Base-by-base conservation (phyloP, 1,284 basidiomycete genomes). In the Earliella scabrosa region DNA sequence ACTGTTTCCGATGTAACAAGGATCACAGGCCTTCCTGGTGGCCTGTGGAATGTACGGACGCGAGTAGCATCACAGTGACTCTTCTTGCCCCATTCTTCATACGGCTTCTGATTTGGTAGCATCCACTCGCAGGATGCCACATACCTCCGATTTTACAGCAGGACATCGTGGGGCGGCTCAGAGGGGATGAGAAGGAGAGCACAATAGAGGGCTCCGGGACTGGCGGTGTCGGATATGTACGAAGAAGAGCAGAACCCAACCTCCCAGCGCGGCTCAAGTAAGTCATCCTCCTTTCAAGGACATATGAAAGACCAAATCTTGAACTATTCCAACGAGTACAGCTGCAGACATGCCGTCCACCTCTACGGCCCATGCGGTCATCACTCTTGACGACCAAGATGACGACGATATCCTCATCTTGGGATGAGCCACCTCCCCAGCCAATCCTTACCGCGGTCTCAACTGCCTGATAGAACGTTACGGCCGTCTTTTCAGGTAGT, bases 41-140 rank as follows among this genome's bases (percentile, higher is more conserved):
- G 44, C 56, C 14, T 66, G 65, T 46, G 57, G 49, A 21, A 63
- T 38, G 18, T 66, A 63, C 41, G 54, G 57, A 21, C 63, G 65
- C 13, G 50, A 51, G 21, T 66, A 63, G 65, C 65, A 66, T 23
- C 63, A 66, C 21, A 50, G 65, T 66, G 14, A 41, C 61, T 50
- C 20, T 21, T 32, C 16, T 16, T 23, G 18, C n/a, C n/a, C n/a
- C n/a, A 24, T 18, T 23, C 13, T 41, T 32, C 23, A 32, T 20
- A n/a, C 21, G 6, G n/a, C 27, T 2, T 26, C 21, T 23, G 24
- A 7, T 9, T n/a, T 29, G 9, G 4, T 11, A 13, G 13, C 16
- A 11, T 36, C 47, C n/a, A 26, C 14, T 7, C n/a, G 10, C 43
- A 66, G 65, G 31, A n/a, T 66, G 65, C 14, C 63, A 66, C 21